Evolutionary conservation across 805 yeast genomes (phyloP).

Genomic region (Lipomyces sp.): DNA sequence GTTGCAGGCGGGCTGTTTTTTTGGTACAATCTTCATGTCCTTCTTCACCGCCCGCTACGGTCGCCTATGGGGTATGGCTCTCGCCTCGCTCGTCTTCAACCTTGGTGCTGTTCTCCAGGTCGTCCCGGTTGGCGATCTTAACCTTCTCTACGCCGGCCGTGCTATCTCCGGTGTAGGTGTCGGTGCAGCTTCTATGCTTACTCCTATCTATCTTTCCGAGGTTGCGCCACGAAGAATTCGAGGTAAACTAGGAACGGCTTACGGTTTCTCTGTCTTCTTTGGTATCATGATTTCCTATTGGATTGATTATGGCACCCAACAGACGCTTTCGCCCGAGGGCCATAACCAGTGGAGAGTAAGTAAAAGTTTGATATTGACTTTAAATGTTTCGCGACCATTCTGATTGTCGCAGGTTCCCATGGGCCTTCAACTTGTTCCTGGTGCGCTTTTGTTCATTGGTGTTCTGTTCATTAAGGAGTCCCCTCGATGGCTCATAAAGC

Average conservation of each 20-base stretch:
- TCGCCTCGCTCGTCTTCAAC: constrained; percentile 47
- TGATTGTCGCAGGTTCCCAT: constrained; percentile 50
- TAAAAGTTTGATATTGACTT: constrained; percentile 41
- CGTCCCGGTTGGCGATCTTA: constrained; percentile 35
- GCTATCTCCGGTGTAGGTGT: constrained; percentile 71
- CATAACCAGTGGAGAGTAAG: constrained; percentile 52
- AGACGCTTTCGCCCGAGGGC: constrained; percentile 55
- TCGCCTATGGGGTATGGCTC: constrained; percentile 65
- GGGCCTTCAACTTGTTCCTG: constrained; percentile 38
- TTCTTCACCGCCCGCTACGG: constrained; percentile 23
- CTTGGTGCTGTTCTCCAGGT: constrained; percentile 43
- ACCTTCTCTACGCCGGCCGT: constrained; percentile 55
- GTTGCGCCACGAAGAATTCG: constrained; percentile 47
- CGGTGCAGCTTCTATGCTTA: constrained; percentile 71
- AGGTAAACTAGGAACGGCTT: constrained; percentile 64
- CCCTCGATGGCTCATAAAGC: constrained; percentile 71
- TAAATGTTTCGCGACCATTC: constrained; percentile 58
- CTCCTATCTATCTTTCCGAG: constrained; percentile 64
- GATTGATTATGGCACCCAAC: constrained; percentile 55
- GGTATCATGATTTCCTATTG: constrained; percentile 57
- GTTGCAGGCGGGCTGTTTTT: constrained; percentile 37
- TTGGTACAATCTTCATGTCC: constrained; percentile 57
- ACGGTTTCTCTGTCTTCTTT: constrained; percentile 57
- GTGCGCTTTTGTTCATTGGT: constrained; percentile 54
- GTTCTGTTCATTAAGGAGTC: constrained; percentile 58